Evolutionary conservation across 192 early-diverging fungal species (phyloP).

Genomic region (Lobosporangium transversale): DNA sequence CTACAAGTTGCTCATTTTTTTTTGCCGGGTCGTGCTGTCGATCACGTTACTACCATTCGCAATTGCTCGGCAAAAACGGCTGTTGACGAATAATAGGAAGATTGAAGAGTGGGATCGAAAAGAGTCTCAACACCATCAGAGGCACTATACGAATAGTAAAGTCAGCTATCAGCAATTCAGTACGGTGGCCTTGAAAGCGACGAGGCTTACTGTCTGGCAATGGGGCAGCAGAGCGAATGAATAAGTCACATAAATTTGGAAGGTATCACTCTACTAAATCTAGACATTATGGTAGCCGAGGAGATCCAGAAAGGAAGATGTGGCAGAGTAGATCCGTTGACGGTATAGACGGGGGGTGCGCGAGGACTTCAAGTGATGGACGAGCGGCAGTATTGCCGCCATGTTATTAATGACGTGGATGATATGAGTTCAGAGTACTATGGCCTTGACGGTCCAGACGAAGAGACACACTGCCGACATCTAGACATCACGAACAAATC

Average conservation of each 20-base stretch:
- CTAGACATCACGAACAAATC: not conserved
- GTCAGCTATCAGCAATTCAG: not conserved
- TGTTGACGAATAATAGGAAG: conserved; percentile 26
- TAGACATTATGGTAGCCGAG: not conserved
- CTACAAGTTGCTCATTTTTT: conserved; percentile 52
- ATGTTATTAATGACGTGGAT: not conserved
- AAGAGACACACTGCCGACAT: not conserved
- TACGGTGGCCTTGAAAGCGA: not conserved
- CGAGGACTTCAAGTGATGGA: no score
- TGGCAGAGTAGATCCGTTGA: no score
- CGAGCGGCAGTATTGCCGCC: no score
- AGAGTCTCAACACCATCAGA: conserved; percentile 3
- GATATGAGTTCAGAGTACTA: not conserved
- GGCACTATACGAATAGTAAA: not conserved
- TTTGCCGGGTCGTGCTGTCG: conserved; percentile 52
- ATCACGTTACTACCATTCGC: conserved; percentile 39
- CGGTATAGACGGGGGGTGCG: no score
- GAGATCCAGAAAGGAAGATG: no score
- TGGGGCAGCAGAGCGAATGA: not conserved
- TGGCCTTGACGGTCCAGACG: conserved; percentile 5
- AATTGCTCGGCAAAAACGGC: conserved; percentile 46
- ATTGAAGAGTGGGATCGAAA: conserved; percentile 6
- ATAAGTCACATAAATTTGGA: not conserved
- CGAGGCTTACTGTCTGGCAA: not conserved
- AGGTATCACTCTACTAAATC: not conserved